These are phyloP conservation scores for Podospora pseudocomata DNA, from an alignment of 495 filamentous ascomycete species.

Conservation along the genomic window DNA sequence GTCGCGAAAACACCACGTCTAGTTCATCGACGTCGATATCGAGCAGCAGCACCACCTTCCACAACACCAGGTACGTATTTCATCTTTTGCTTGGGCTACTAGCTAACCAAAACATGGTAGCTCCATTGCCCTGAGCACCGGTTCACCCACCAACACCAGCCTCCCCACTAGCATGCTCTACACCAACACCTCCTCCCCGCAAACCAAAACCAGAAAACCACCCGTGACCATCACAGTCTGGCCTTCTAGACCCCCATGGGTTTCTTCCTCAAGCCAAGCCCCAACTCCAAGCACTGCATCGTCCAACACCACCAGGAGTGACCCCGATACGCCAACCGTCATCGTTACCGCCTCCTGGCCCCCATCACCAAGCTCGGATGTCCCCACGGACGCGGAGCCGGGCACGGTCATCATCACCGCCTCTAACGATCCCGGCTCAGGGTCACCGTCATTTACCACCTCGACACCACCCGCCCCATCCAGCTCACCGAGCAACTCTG, in stretches of 20 bases:
- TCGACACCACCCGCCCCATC: not conserved
- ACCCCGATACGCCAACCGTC: conserved; percentile 4
- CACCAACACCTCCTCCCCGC: conserved; percentile 5
- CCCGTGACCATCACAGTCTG: conserved; percentile 22
- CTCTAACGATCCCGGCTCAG: not conserved
- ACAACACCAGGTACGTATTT: conserved; percentile 23
- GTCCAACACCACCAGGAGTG: not conserved
- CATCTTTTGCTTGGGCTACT: not conserved
- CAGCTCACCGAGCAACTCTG: not conserved
- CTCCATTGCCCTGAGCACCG: conserved; percentile 10
- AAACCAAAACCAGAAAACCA: not conserved
- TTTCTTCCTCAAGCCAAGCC: not conserved
- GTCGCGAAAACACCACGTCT: conserved; percentile 22
- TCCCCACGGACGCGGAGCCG: not conserved
- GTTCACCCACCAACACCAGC: conserved; percentile 14
- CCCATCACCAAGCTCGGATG: not conserved
- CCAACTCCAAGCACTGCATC: not conserved
- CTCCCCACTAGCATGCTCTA: conserved; percentile 2
- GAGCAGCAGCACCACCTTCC: conserved; percentile 17
- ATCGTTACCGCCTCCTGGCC: conserved; percentile 3
- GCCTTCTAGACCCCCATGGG: conserved; percentile 4
- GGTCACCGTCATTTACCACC: not conserved
- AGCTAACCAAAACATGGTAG: conserved; percentile 3
- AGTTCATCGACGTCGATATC: not conserved
- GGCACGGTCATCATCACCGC: conserved; percentile 6